These are phyloP conservation scores for Penicillium mononematosum DNA, from an alignment of 495 filamentous ascomycete genomes.

Conservation along the genomic window DNA sequence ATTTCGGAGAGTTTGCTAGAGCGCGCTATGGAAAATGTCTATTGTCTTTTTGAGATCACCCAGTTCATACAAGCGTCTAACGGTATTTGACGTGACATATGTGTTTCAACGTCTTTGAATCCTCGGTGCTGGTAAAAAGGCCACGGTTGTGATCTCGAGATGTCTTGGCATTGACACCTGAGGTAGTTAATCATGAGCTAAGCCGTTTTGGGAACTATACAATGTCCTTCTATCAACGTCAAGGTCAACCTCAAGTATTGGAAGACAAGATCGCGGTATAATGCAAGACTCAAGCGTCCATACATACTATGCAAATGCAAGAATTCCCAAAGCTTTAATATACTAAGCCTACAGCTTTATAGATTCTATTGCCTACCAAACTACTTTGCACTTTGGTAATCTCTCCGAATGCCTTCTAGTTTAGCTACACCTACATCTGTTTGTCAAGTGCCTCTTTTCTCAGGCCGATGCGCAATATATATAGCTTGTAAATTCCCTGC, in stretches of 20 bases:
- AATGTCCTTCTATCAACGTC: background rate
- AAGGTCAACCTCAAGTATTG: background rate
- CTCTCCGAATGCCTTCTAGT: background rate
- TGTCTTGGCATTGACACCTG: constrained; percentile 1
- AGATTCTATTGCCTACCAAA: background rate
- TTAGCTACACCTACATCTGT: background rate
- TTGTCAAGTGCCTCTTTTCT: background rate
- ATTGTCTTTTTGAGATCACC: background rate
- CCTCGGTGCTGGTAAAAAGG: background rate
- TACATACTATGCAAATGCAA: background rate
- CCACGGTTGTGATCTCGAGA: constrained; percentile 6
- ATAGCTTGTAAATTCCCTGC: background rate
- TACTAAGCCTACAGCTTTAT: background rate
- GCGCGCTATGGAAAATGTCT: background rate
- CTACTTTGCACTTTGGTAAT: background rate
- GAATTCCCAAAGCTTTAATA: background rate
- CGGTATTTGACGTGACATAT: background rate
- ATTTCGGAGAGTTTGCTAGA: constrained; percentile 2
- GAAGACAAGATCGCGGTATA: background rate
- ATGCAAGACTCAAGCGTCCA: background rate
- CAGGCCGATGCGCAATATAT: background rate
- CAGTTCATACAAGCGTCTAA: background rate
- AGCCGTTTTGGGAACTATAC: constrained; percentile 2
- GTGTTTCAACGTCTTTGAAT: background rate
- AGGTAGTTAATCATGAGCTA: background rate